A percentile compares a stretch with the other conserved stretches of the same genome.
Evolutionary conservation across 2,329 filamentous ascomycete species (phyloP).

Genomic region (Calonectria pauciramosa): DNA sequence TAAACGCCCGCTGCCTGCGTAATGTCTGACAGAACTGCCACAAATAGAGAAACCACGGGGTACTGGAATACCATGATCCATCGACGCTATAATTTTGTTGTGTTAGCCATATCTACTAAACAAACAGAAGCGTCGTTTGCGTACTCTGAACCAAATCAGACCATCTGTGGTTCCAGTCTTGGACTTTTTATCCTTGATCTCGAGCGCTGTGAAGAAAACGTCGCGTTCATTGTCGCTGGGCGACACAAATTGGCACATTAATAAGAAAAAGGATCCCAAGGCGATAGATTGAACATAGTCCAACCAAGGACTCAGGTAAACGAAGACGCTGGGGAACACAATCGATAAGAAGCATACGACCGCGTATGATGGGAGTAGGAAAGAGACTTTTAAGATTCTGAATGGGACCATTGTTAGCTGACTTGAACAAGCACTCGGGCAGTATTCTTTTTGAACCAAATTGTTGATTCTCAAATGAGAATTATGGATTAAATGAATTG

Average conservation of each 20-base stretch:
- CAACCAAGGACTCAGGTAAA: constrained; percentile 38
- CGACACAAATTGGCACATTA: constrained; percentile 40
- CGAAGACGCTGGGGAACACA: constrained; percentile 21
- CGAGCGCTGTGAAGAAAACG: constrained; percentile 39
- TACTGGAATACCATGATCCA: constrained; percentile 43
- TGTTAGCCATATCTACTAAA: background rate
- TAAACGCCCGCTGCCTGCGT: constrained; percentile 35
- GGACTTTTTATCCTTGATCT: constrained; percentile 26
- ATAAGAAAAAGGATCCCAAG: constrained; percentile 37
- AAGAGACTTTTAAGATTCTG: constrained; percentile 38
- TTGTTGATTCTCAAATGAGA: background rate
- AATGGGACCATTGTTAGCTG: accelerated
- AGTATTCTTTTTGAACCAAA: background rate
- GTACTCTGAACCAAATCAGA: constrained; percentile 36
- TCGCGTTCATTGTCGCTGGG: constrained; percentile 33
- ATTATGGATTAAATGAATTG: background rate
- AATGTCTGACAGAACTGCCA: constrained; percentile 31
- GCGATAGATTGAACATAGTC: constrained; percentile 36
- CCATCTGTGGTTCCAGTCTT: constrained; percentile 19
- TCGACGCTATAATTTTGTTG: constrained; percentile 24
- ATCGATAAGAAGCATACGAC: constrained; percentile 36
- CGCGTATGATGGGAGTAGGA: constrained; percentile 33
- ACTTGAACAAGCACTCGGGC: background rate
- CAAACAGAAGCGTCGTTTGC: background rate
- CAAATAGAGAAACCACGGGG: constrained; percentile 28